phyloP scores from a whole-genome alignment of 768 basidiomycete genomes.

The Russula sp. region DNA sequence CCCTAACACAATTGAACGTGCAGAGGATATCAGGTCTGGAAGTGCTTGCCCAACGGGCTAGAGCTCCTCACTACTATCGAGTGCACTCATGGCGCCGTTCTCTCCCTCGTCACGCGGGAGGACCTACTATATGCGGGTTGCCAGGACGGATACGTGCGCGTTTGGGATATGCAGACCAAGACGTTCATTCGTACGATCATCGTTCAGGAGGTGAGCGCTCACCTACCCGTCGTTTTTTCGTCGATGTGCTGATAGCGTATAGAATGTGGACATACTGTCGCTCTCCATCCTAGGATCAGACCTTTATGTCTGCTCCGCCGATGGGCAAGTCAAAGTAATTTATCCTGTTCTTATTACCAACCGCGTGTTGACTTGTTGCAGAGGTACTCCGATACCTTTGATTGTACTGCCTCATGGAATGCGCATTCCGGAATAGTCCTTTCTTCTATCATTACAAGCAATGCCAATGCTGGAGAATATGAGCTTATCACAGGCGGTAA shows the following conservation, averaged over 20 bases:
- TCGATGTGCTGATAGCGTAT: constrained; percentile 1
- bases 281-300: constrained; percentile 64
- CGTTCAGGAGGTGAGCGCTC: constrained; percentile 65
- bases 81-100: constrained; percentile 74
- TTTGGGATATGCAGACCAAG: constrained; percentile 87
- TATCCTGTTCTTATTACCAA: neutral
- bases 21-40: constrained; percentile 55
- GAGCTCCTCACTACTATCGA: constrained; percentile 61
- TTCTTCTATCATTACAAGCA: constrained; percentile 61
- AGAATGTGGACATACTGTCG: constrained; percentile 81
- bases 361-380: constrained; percentile 35
- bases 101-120: constrained; percentile 70
- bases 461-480: constrained; percentile 37
- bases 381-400: constrained; percentile 83
- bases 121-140: constrained; percentile 90
- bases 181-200: constrained; percentile 85
- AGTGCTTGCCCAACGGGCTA: constrained; percentile 47
- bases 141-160: constrained; percentile 89
- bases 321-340: constrained; percentile 64
- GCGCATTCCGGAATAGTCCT: constrained; percentile 82
- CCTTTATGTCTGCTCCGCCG: constrained; percentile 50
- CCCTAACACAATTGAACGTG: neutral
- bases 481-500: constrained; percentile 75
- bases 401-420: constrained; percentile 78
- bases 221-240: neutral